Evolutionary conservation across 192 early-diverging fungal genomes (phyloP).

Genomic region (Helicostylum pulchrum): DNA sequence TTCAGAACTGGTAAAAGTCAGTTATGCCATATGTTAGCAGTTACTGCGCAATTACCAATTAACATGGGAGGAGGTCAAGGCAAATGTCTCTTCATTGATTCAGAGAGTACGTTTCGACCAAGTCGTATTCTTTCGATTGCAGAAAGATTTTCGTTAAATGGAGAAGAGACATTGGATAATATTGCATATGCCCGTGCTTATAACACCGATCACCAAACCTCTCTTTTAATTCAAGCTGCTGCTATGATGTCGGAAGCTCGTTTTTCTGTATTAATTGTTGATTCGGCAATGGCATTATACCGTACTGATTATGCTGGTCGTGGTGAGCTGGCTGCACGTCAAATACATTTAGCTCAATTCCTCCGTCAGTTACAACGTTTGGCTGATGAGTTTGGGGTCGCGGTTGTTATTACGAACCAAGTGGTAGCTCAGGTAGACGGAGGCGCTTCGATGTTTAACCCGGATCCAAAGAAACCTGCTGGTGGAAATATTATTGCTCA

Average conservation of each 20-base stretch:
- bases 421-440: constrained; percentile 95
- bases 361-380: constrained; percentile 80
- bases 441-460: constrained; percentile 79
- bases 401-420: constrained; percentile 97
- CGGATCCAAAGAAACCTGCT: constrained; percentile 93
- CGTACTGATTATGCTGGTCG: constrained; percentile 95
- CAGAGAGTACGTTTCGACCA: constrained; percentile 95
- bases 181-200: constrained; percentile 93
- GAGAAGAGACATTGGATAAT: constrained; percentile 89
- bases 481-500: constrained; percentile 99
- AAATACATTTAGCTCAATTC: constrained; percentile 94
- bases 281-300: constrained; percentile 91
- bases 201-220: constrained; percentile 93
- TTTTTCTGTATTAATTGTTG: constrained; percentile 88
- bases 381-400: constrained; percentile 97
- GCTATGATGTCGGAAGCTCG: constrained; percentile 87
- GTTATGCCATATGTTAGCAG: constrained; percentile 91
- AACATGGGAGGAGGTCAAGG: constrained; percentile 91
- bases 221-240: constrained; percentile 79
- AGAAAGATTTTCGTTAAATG: constrained; percentile 75
- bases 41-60: constrained; percentile 91
- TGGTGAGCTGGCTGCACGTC: constrained; percentile 91
- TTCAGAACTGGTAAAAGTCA: constrained; percentile 98
- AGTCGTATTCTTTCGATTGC: constrained; percentile 82
- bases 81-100: constrained; percentile 95